Percentiles rank a stretch among this genome's conserved stretches.
phyloP scores from a whole-genome alignment of 352 stramenopile species.

The Globisporangium paddicum region DNA sequence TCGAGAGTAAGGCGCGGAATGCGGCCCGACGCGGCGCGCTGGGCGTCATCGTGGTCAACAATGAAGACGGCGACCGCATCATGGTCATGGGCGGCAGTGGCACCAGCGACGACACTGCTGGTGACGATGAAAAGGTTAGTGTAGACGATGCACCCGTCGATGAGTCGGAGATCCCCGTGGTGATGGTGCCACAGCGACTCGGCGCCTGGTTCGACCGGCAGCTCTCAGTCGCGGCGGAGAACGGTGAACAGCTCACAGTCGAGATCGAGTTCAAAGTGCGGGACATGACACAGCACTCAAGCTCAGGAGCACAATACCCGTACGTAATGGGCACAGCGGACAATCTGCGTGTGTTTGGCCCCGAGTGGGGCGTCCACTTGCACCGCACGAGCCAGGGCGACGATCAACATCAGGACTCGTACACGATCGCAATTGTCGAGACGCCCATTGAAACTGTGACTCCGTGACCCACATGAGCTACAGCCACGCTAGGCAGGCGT shows the following conservation, averaged over 20 bases:
- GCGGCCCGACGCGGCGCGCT: conserved; percentile 34
- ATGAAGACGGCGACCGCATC: conserved; percentile 51
- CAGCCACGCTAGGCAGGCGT: no score
- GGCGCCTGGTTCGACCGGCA: conserved; percentile 48
- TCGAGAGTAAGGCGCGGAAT: conserved; percentile 69
- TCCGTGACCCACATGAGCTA: neutral
- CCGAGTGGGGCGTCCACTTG: conserved; percentile 57
- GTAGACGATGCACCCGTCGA: neutral
- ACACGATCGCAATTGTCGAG: conserved; percentile 46
- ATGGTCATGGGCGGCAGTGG: conserved; percentile 73
- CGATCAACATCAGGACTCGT: conserved; percentile 24
- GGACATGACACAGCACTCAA: conserved; percentile 16
- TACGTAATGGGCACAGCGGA: conserved; percentile 35
- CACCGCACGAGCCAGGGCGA: conserved; percentile 8
- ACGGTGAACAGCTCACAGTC: conserved; percentile 17
- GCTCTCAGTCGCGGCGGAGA: neutral
- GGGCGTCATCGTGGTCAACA: conserved; percentile 64
- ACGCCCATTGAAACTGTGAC: conserved; percentile 20
- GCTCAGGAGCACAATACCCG: conserved; percentile 26
- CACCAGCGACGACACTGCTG: conserved; percentile 13
- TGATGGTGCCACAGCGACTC: conserved; percentile 62
- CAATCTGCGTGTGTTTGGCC: conserved; percentile 44
- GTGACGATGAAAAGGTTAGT: neutral
- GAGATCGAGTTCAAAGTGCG: conserved; percentile 36
- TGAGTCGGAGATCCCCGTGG: conserved; percentile 33